These are phyloP conservation scores for Blastobotrys apis DNA, from an alignment of 1,139 yeast species.

Conservation along the genomic window DNA sequence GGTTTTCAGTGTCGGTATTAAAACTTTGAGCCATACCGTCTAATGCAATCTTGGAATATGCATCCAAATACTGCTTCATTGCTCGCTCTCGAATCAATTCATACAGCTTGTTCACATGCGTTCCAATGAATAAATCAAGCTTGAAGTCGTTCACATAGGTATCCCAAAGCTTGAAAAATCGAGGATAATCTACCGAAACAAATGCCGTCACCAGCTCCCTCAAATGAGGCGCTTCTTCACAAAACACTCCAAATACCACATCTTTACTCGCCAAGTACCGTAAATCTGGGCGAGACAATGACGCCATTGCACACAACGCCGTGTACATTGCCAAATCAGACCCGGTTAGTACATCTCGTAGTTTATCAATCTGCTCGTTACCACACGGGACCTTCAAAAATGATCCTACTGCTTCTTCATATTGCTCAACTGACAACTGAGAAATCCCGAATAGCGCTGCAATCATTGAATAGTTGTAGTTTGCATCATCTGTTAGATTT, in stretches of 20 bases:
- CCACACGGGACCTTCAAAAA: slow-evolving; percentile 10
- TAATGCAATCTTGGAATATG: slow-evolving; percentile 20
- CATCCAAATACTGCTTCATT: slow-evolving; percentile 23
- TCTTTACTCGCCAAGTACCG: slow-evolving; percentile 38
- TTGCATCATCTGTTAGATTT: neutral
- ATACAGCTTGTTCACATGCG: slow-evolving; percentile 15
- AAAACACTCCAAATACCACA: slow-evolving; percentile 62
- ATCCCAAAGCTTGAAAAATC: slow-evolving; percentile 20
- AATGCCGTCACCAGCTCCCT: slow-evolving; percentile 19
- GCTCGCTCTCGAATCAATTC: slow-evolving; percentile 22
- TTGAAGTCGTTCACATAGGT: slow-evolving; percentile 20
- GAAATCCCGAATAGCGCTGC: slow-evolving; percentile 15
- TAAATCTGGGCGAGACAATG: slow-evolving; percentile 25
- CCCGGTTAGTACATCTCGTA: neutral
- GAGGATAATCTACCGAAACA: slow-evolving; percentile 16
- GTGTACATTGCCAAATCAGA: slow-evolving; percentile 23
- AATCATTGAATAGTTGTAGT: neutral
- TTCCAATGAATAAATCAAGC: slow-evolving; percentile 22
- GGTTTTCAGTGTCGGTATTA: neutral
- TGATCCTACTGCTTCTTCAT: slow-evolving; percentile 13
- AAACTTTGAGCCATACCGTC: slow-evolving; percentile 16
- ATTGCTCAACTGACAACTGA: slow-evolving; percentile 11
- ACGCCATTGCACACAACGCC: slow-evolving; percentile 26
- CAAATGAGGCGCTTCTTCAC: slow-evolving; percentile 35
- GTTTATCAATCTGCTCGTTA: neutral